These are phyloP conservation scores for Pinus tabuliformis DNA, from an alignment of 75 land plant genomes.

Conservation along the genomic window DNA sequence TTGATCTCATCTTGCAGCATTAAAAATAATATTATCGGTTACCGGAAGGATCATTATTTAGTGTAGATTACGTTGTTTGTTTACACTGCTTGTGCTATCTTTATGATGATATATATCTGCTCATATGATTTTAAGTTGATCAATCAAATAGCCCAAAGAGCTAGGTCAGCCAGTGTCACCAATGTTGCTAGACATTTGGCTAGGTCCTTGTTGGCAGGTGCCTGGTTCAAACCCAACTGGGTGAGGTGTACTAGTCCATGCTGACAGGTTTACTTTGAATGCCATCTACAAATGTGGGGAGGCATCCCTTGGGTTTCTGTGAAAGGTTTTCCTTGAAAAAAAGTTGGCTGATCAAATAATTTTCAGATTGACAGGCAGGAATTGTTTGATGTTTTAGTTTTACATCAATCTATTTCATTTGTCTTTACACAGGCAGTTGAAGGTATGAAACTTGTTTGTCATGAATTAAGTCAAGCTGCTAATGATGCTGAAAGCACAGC, in stretches of 20 bases:
- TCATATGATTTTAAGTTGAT: background rate
- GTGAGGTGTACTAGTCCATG: too few relatives aligned
- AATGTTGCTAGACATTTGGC: too few relatives aligned
- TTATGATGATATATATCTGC: background rate
- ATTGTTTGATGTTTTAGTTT: background rate
- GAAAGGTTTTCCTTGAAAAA: too few relatives aligned
- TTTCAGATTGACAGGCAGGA: background rate
- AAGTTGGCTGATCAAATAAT: too few relatives aligned
- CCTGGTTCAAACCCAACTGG: too few relatives aligned
- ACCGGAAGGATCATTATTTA: background rate
- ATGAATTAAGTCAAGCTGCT: conserved; percentile 81
- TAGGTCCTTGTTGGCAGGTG: too few relatives aligned
- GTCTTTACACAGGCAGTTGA: conserved; percentile 88
- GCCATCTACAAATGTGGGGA: too few relatives aligned
- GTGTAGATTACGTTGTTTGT: background rate
- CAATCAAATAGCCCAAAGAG: background rate
- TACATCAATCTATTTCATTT: conserved; percentile 11
- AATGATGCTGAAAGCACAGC: conserved; percentile 71
- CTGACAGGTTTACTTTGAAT: too few relatives aligned
- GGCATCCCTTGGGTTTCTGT: too few relatives aligned
- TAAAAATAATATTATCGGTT: too few relatives aligned
- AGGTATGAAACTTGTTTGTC: conserved; percentile 97
- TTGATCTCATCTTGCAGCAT: too few relatives aligned
- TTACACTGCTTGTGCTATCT: background rate
- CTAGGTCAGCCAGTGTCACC: too few relatives aligned